phyloP scores from a whole-genome alignment of 1,284 basidiomycete genomes.

The Blastosporella zonata region DNA sequence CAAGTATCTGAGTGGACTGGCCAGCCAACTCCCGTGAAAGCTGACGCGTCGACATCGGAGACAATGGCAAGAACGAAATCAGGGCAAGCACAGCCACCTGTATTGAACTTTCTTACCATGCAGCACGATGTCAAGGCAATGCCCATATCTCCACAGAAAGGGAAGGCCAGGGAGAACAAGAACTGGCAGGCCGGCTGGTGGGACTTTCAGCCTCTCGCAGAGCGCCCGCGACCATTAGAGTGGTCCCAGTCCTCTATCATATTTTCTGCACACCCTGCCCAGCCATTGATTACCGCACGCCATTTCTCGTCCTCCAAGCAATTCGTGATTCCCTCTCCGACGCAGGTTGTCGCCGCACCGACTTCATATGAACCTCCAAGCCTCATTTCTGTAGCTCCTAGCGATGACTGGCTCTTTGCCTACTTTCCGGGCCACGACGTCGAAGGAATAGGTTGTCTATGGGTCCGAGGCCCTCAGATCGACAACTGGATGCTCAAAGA shows the following conservation, averaged over 20 bases:
- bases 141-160: constrained; percentile 46
- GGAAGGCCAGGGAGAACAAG: constrained; percentile 52
- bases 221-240: constrained; percentile 58
- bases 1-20: constrained; percentile 65
- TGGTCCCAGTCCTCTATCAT: constrained; percentile 70
- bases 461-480: constrained; percentile 53
- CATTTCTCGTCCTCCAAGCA: constrained; percentile 68
- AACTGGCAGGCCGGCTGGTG: constrained; percentile 69
- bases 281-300: constrained; percentile 57
- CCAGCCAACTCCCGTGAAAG: constrained; percentile 53
- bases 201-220: constrained; percentile 62
- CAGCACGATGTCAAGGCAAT: constrained; percentile 27
- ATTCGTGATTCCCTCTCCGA: constrained; percentile 55
- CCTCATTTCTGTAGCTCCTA: constrained; percentile 55
- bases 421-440: constrained; percentile 60
- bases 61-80: not conserved
- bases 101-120: constrained; percentile 12
- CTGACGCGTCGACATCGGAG: constrained; percentile 25
- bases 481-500: constrained; percentile 64
- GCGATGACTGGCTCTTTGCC: constrained; percentile 66
- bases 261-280: constrained; percentile 60
- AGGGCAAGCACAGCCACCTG: constrained; percentile 15
- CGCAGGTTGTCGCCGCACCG: constrained; percentile 42
- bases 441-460: constrained; percentile 63
- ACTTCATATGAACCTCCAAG: constrained; percentile 58